A percentile compares a stretch with the other conserved stretches of the same genome.
Evolutionary conservation across 495 filamentous ascomycete species (phyloP).

Genomic region (Tetracladium setigerum): DNA sequence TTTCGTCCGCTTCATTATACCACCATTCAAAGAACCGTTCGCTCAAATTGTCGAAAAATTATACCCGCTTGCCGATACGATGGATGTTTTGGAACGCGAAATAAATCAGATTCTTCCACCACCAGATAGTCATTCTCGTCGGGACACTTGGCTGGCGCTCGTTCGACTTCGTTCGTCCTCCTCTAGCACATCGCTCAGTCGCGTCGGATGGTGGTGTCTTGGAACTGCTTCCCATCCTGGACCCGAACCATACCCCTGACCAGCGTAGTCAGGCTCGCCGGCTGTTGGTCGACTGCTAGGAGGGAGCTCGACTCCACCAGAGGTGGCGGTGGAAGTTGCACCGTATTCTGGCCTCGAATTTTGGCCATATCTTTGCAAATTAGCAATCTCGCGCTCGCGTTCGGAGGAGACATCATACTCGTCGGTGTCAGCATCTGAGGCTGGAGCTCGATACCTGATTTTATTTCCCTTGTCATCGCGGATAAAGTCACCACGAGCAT

Average conservation of each 20-base stretch:
- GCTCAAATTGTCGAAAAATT: too few relatives aligned
- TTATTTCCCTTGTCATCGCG: conserved; percentile 39
- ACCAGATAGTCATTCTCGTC: conserved; percentile 14
- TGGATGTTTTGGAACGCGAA: too few relatives aligned
- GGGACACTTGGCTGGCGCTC: conserved; percentile 32
- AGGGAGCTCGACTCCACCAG: conserved; percentile 5
- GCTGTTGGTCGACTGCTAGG: conserved; percentile 8
- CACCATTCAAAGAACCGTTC: too few relatives aligned
- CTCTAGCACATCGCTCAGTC: conserved; percentile 90
- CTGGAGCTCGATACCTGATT: conserved; percentile 30
- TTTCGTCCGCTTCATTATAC: background rate
- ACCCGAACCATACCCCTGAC: conserved; percentile 53
- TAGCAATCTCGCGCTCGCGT: conserved; percentile 14
- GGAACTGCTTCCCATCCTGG: conserved; percentile 65
- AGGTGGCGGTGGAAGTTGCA: background rate
- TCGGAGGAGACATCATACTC: conserved; percentile 36
- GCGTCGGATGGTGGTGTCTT: conserved; percentile 91
- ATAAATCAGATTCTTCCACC: too few relatives aligned
- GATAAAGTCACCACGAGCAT: conserved; percentile 39
- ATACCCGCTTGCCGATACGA: too few relatives aligned
- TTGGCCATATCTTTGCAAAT: conserved; percentile 11
- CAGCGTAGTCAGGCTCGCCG: conserved; percentile 34
- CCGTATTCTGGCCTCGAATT: conserved; percentile 10
- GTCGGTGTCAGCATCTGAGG: conserved; percentile 38
- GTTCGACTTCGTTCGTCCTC: conserved; percentile 65